Percentiles rank a stretch among this genome's conserved stretches.
Evolutionary conservation across 495 filamentous ascomycete species (phyloP).

Genomic region (Monascus purpureus): DNA sequence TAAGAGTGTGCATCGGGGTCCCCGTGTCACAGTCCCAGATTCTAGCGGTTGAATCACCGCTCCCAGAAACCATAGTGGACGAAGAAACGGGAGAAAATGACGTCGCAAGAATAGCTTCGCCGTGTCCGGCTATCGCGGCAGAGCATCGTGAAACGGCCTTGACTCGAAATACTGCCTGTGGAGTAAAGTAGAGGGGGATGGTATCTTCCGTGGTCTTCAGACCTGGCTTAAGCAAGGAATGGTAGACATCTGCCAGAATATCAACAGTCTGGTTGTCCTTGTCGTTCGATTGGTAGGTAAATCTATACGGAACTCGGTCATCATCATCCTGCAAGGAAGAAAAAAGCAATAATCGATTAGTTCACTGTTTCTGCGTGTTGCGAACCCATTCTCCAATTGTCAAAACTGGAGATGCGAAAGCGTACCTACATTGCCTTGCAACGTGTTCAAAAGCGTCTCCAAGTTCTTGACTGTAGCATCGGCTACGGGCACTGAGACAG

Average conservation of each 20-base stretch:
- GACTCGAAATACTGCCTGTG: slow-evolving; percentile 89
- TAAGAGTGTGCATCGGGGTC: slow-evolving; percentile 76
- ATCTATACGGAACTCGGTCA: slow-evolving; percentile 79
- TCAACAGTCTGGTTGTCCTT: slow-evolving; percentile 40
- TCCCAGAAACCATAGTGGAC: slow-evolving; percentile 72
- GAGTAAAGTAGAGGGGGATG: slow-evolving; percentile 67
- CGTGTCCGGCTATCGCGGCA: slow-evolving; percentile 79
- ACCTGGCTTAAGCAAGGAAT: slow-evolving; percentile 47
- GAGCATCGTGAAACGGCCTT: slow-evolving; percentile 84
- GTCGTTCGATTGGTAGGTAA: slow-evolving; percentile 48
- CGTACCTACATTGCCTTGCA: slow-evolving; percentile 61
- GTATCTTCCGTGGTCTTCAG: slow-evolving; percentile 58
- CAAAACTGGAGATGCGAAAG: slow-evolving; percentile 1
- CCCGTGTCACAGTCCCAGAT: slow-evolving; percentile 95
- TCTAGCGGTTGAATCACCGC: slow-evolving; percentile 81
- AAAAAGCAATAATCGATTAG: slow-evolving; percentile 1
- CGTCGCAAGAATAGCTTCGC: slow-evolving; percentile 76
- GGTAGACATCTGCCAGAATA: slow-evolving; percentile 60
- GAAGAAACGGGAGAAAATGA: slow-evolving; percentile 78
- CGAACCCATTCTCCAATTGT: too few relatives aligned
- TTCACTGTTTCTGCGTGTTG: too few relatives aligned
- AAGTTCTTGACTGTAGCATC: slow-evolving; percentile 84
- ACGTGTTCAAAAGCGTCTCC: slow-evolving; percentile 76
- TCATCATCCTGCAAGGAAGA: slow-evolving; percentile 43
- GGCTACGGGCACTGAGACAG: slow-evolving; percentile 68